These are phyloP conservation scores for Dimargaris cristalligena DNA, from an alignment of 192 early-diverging fungal species.

Conservation along the genomic window DNA sequence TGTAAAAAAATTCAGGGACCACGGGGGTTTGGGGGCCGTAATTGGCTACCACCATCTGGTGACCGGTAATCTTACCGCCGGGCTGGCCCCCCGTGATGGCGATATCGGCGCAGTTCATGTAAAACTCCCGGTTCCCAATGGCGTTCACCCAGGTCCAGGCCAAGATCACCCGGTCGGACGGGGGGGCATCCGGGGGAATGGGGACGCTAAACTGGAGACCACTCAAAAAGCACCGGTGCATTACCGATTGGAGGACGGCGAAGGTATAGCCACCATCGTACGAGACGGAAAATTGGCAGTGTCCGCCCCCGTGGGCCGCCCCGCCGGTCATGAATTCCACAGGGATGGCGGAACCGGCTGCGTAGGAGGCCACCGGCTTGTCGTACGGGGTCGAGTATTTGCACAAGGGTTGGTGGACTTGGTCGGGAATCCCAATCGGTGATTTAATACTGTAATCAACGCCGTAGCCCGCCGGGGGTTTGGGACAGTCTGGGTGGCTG, in stretches of 20 bases:
- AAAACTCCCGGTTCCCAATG: conserved; percentile 47
- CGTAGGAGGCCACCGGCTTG: conserved; percentile 19
- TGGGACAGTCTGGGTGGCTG: conserved; percentile 15
- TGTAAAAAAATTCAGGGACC: conserved; percentile 30
- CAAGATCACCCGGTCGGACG: conserved; percentile 24
- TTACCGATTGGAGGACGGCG: conserved; percentile 30
- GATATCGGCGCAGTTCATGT: no score
- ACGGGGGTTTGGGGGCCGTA: conserved; percentile 25
- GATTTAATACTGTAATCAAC: conserved; percentile 26
- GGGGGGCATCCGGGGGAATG: conserved; percentile 23
- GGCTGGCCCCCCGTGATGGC: conserved; percentile 27
- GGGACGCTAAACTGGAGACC: conserved; percentile 20
- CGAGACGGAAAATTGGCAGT: conserved; percentile 40
- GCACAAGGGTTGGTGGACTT: conserved; percentile 20
- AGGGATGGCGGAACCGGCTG: conserved; percentile 26
- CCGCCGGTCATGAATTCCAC: conserved; percentile 23
- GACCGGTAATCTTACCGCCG: conserved; percentile 23
- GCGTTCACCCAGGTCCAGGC: conserved; percentile 61
- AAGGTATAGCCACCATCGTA: conserved; percentile 35
- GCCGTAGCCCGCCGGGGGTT: conserved; percentile 18
- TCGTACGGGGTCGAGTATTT: conserved; percentile 22
- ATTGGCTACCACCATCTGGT: conserved; percentile 34
- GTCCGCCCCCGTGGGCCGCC: conserved; percentile 32
- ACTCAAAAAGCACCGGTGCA: conserved; percentile 26
- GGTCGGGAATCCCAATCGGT: conserved; percentile 20